Percentiles rank a stretch among this genome's conserved stretches.
Evolutionary conservation across 805 yeast species (phyloP).

Genomic region (Tetrapisispora taiwanensis): DNA sequence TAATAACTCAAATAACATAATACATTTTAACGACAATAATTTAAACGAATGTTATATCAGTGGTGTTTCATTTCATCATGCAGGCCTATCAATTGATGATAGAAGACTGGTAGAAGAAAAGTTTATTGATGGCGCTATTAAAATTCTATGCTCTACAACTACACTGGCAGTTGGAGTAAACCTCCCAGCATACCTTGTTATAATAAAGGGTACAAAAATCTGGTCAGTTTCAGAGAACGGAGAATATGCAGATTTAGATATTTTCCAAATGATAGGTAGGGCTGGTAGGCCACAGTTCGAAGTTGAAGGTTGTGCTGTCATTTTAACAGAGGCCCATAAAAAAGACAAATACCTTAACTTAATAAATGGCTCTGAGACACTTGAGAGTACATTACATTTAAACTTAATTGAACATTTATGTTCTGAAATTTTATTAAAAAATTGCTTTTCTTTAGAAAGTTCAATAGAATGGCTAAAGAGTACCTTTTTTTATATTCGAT

Average conservation of each 20-base stretch:
- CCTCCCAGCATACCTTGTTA: slow-evolving; percentile 49
- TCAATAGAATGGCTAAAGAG: slow-evolving; percentile 39
- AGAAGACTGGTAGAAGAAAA: slow-evolving; percentile 36
- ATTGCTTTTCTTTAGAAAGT: slow-evolving; percentile 29
- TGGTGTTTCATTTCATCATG: slow-evolving; percentile 50
- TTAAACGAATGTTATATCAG: slow-evolving; percentile 9
- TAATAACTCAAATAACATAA: not conserved
- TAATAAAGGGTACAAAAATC: slow-evolving; percentile 53
- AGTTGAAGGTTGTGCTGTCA: slow-evolving; percentile 37
- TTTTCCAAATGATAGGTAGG: slow-evolving; percentile 55
- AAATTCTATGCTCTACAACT: slow-evolving; percentile 45
- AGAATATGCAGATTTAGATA: slow-evolving; percentile 47
- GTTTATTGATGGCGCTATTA: slow-evolving; percentile 35
- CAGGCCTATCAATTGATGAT: slow-evolving; percentile 43
- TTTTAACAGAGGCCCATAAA: slow-evolving; percentile 34
- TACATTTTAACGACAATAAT: slow-evolving; percentile 7
- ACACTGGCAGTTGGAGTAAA: slow-evolving; percentile 55
- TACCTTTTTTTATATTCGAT: slow-evolving; percentile 42
- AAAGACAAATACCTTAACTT: slow-evolving; percentile 34
- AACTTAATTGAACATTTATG: slow-evolving; percentile 34
- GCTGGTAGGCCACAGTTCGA: slow-evolving; percentile 57
- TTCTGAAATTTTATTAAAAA: slow-evolving; percentile 36
- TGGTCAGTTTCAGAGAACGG: slow-evolving; percentile 41
- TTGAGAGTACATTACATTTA: slow-evolving; percentile 39
- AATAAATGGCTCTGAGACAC: slow-evolving; percentile 33